A percentile compares a stretch with the other conserved stretches of the same genome.
phyloP scores from a whole-genome alignment of 2,329 filamentous ascomycete species.

The Colletotrichum neosansevieriae region DNA sequence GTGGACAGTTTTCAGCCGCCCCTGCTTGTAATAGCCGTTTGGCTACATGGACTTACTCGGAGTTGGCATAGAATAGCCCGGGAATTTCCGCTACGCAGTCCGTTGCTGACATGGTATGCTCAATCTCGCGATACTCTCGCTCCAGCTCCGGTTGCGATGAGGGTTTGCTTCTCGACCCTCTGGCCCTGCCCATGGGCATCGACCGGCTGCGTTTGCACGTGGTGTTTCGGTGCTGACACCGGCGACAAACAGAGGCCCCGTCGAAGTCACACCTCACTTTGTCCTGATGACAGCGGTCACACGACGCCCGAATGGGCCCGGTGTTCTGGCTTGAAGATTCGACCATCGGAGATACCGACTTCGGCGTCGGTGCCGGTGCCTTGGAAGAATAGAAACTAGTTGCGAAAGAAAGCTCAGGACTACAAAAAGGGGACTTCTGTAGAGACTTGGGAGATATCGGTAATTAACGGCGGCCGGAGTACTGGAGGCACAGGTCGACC shows the following conservation, averaged over 20 bases:
- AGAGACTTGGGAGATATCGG: no score
- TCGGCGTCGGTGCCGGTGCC: neutral
- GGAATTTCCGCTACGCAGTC: neutral
- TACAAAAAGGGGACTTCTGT: no score
- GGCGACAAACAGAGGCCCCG: neutral
- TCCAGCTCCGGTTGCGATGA: neutral
- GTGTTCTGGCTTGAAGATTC: neutral
- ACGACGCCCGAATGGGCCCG: neutral
- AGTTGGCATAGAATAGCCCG: neutral
- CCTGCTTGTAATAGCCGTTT: no score
- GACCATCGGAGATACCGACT: neutral
- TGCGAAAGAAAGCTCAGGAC: no score
- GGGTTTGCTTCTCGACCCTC: neutral
- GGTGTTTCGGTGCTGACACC: neutral
- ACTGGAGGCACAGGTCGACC: no score
- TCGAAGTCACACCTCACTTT: slow-evolving; percentile 7
- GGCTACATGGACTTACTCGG: neutral
- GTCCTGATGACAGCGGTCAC: slow-evolving; percentile 8
- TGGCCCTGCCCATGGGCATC: slow-evolving; percentile 1
- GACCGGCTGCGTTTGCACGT: slow-evolving; percentile 1
- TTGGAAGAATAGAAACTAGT: no score
- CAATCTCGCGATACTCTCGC: neutral
- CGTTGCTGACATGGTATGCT: neutral
- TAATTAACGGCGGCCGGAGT: no score
- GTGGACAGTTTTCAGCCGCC: neutral